phyloP scores from a whole-genome alignment of 805 yeast species.

The Yamadazyma philogaea region DNA sequence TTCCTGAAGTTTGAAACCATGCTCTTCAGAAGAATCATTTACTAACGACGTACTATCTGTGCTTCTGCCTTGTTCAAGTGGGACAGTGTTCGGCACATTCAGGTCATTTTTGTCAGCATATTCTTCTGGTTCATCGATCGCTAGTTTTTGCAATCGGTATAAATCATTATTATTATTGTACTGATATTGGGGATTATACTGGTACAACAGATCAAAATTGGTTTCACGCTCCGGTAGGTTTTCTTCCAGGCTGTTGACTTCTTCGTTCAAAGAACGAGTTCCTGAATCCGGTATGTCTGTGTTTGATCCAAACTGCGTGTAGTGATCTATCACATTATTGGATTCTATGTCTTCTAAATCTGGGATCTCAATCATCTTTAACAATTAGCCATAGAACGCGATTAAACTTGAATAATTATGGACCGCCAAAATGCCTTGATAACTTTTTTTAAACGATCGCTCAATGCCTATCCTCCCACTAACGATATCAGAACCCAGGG shows the following conservation, averaged over 20 bases:
- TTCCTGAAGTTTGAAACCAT: conserved; percentile 15
- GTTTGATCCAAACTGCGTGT: background rate
- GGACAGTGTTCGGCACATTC: conserved; percentile 2
- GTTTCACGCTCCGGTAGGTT: background rate
- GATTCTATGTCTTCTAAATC: conserved; percentile 32
- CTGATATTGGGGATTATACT: background rate
- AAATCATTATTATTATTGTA: background rate
- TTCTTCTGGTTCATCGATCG: background rate
- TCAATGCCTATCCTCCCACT: no score
- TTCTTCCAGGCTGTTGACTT: conserved; percentile 1
- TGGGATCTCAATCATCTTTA: conserved; percentile 44
- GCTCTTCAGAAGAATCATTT: conserved; percentile 4
- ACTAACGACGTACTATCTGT: conserved; percentile 9
- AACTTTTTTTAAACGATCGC: no score
- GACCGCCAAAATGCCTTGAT: no score
- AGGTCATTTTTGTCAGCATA: conserved; percentile 1
- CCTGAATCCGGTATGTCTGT: background rate
- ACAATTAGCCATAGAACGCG: background rate
- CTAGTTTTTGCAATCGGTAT: background rate
- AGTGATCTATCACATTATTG: conserved; percentile 6
- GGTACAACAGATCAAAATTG: background rate
- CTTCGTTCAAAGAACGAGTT: background rate
- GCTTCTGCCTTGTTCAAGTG: conserved; percentile 2
- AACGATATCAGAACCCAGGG: no score
- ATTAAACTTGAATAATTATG: no score